Percentiles rank a stretch among this genome's conserved stretches.
Conservation (phyloP, 148 eudicot genomes). For the Nepenthes mirabilis region DNA sequence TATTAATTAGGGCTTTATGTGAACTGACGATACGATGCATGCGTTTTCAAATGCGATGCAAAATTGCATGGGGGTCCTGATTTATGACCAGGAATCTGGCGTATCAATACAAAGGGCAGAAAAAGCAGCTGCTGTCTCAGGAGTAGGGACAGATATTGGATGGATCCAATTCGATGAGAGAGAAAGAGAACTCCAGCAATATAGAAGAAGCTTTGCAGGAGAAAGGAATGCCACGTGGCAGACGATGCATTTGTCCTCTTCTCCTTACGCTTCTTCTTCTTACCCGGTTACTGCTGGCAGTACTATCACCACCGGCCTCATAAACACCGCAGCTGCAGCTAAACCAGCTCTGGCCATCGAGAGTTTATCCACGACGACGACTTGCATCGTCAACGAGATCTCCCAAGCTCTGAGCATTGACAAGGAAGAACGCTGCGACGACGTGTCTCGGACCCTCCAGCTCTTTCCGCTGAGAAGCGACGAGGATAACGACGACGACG, state of each 20-base stretch:
- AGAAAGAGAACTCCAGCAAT: constrained; percentile 13
- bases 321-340: background rate
- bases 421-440: background rate
- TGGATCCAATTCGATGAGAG: background rate
- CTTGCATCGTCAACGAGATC: constrained; percentile 1
- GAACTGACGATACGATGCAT: too few relatives aligned
- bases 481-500: background rate
- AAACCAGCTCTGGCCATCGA: background rate
- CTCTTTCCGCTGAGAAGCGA: constrained; percentile 28
- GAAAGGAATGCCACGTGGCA: constrained; percentile 69
- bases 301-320: constrained; percentile 6
- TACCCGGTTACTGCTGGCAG: background rate
- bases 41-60: too few relatives aligned
- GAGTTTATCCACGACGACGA: background rate
- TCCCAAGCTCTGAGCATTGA: too few relatives aligned
- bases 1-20: too few relatives aligned
- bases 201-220: constrained; percentile 6
- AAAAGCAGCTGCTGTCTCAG: constrained; percentile 10
- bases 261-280: constrained; percentile 4
- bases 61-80: background rate
- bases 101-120: constrained; percentile 17
- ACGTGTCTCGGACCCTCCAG: constrained; percentile 22
- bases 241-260: constrained; percentile 7
- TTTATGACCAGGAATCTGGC: constrained; percentile 19
- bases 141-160: constrained; percentile 4